These are phyloP conservation scores for Fraxinus anomala DNA, from an alignment of 257 asterid species.

Conservation along the genomic window DNA sequence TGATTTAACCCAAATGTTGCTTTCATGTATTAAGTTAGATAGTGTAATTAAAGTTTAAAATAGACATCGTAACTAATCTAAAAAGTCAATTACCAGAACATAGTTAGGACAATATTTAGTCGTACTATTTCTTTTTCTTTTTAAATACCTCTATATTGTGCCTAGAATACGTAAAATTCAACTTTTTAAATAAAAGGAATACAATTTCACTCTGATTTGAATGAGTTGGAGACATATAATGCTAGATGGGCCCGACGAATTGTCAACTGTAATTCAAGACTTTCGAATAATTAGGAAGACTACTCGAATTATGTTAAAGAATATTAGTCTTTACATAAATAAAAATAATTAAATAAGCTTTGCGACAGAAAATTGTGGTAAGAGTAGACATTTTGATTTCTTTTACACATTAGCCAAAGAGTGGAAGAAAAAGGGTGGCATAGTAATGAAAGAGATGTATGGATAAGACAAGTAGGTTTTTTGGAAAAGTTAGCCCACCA, in stretches of 20 bases:
- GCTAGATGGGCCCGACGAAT: too few species aligned
- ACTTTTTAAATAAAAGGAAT: too few species aligned
- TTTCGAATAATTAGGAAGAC: neutral
- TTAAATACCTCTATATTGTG: too few species aligned
- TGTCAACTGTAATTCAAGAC: neutral
- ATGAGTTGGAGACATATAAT: too few species aligned
- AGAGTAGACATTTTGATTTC: neutral
- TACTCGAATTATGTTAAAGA: neutral
- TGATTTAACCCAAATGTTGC: neutral
- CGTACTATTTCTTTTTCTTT: too few species aligned
- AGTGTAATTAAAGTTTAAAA: neutral
- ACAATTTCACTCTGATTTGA: too few species aligned
- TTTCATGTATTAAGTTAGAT: neutral
- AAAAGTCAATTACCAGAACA: neutral
- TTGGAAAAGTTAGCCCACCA: neutral
- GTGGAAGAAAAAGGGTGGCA: constrained; percentile 1
- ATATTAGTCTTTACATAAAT: too few species aligned
- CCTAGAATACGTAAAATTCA: too few species aligned
- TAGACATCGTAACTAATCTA: neutral
- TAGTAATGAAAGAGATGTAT: neutral
- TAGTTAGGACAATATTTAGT: neutral
- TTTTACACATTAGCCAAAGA: neutral
- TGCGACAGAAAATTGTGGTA: neutral
- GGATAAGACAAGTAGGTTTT: neutral
- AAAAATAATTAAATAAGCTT: neutral